These are phyloP conservation scores for Aspergillus chevalieri DNA, from an alignment of 2,329 filamentous ascomycete genomes.

Conservation along the genomic window DNA sequence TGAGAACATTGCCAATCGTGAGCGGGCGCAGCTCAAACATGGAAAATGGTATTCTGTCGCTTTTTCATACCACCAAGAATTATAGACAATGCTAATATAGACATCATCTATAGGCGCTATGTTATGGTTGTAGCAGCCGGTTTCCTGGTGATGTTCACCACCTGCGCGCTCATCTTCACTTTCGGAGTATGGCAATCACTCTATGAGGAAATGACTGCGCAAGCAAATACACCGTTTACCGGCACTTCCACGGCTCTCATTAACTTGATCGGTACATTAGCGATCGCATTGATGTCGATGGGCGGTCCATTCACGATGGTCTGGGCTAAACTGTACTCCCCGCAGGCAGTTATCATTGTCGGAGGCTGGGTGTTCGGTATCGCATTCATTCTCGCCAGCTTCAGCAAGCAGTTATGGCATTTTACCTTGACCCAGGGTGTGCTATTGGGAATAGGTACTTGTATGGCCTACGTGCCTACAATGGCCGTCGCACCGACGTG, in stretches of 20 bases:
- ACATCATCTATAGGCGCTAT: background rate
- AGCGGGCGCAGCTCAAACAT: too few relatives aligned
- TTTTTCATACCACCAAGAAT: too few relatives aligned
- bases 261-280: conserved; percentile 34
- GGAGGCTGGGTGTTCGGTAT: conserved; percentile 31
- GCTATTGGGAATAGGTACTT: conserved; percentile 33
- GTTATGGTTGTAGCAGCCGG: conserved; percentile 15
- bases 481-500: conserved; percentile 35
- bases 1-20: too few relatives aligned
- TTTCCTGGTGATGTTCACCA: conserved; percentile 30
- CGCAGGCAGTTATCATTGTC: conserved; percentile 24
- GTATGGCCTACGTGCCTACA: conserved; percentile 34
- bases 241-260: conserved; percentile 30
- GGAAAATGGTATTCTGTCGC: too few relatives aligned
- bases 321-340: conserved; percentile 31
- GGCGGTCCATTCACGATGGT: conserved; percentile 31
- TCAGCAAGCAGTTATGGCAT: conserved; percentile 30
- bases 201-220: conserved; percentile 30
- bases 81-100: too few relatives aligned
- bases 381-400: conserved; percentile 29
- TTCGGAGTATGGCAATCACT: conserved; percentile 39
- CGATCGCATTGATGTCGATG: conserved; percentile 34
- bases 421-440: conserved; percentile 32
- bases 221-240: conserved; percentile 27
- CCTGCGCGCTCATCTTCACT: conserved; percentile 34